phyloP scores from a whole-genome alignment of 257 asterid species.

The Plantago major region DNA sequence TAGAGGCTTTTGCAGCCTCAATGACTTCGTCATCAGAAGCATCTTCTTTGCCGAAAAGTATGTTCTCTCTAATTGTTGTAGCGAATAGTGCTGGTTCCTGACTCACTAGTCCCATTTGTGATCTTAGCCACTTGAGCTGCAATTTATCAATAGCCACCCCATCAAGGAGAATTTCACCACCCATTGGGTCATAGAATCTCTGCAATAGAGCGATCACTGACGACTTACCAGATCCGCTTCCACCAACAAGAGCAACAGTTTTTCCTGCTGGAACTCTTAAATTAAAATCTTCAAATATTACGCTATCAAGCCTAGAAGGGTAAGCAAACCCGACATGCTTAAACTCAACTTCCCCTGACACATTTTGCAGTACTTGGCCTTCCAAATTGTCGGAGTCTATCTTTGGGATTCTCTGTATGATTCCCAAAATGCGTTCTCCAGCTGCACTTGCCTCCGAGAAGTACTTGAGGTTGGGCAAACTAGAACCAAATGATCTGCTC shows the following conservation, averaged over 20 bases:
- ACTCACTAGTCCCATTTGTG: constrained; percentile 90
- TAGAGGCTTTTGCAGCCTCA: constrained; percentile 73
- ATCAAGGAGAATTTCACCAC: constrained; percentile 62
- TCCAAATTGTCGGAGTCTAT: constrained; percentile 67
- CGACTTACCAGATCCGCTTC: constrained; percentile 97
- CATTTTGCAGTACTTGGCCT: constrained; percentile 45
- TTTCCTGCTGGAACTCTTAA: constrained; percentile 82
- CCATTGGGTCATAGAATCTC: constrained; percentile 74
- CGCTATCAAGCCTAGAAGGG: constrained; percentile 75
- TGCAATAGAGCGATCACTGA: constrained; percentile 81
- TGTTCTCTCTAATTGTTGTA: constrained; percentile 79
- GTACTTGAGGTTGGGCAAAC: constrained; percentile 60
- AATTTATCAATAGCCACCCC: constrained; percentile 57
- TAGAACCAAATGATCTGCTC: constrained; percentile 51
- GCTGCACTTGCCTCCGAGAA: constrained; percentile 76
- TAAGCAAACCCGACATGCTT: constrained; percentile 65
- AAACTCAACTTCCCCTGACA: constrained; percentile 68
- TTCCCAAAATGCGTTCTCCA: constrained; percentile 56
- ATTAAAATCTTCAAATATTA: constrained; percentile 53
- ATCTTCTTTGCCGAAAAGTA: constrained; percentile 71
- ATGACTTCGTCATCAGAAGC: constrained; percentile 70
- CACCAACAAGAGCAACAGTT: constrained; percentile 86
- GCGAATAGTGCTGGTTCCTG: constrained; percentile 95
- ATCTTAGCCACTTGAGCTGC: constrained; percentile 78
- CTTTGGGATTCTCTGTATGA: constrained; percentile 63